These are phyloP conservation scores for Favolaschia claudopus DNA, from an alignment of 768 basidiomycete species.

Conservation along the genomic window DNA sequence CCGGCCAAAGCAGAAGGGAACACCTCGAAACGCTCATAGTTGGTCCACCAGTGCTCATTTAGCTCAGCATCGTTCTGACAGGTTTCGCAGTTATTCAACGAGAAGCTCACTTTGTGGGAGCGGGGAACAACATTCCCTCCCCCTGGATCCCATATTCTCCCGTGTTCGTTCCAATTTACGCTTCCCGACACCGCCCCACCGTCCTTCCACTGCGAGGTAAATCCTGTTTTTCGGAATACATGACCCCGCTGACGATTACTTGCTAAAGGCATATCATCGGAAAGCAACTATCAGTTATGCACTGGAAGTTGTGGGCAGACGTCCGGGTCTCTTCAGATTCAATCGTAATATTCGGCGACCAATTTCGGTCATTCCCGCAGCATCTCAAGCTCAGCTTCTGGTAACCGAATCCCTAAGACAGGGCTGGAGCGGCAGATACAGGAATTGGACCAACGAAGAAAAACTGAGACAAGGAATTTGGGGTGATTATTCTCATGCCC, in stretches of 20 bases:
- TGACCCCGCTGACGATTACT: too few relatives aligned
- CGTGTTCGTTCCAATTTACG: neutral
- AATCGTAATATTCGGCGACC: conserved; percentile 17
- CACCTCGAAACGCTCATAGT: conserved; percentile 2
- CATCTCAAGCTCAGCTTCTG: conserved; percentile 2
- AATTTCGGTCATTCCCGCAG: conserved; percentile 19
- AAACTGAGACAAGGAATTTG: conserved; percentile 17
- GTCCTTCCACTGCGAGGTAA: conserved; percentile 19
- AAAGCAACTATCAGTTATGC: conserved; percentile 9
- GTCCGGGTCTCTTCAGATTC: conserved; percentile 2
- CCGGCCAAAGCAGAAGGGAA: neutral
- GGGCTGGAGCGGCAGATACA: conserved; percentile 14
- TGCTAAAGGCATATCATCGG: neutral
- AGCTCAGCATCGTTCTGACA: neutral
- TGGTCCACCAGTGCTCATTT: neutral
- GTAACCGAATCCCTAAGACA: conserved; percentile 1
- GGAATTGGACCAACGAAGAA: neutral
- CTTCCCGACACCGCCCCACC: conserved; percentile 10
- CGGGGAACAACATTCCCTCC: conserved; percentile 4
- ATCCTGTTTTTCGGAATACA: too few relatives aligned
- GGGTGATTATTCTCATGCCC: conserved; percentile 22
- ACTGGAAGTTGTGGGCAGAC: conserved; percentile 16
- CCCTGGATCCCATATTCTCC: conserved; percentile 3
- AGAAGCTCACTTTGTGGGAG: conserved; percentile 1
- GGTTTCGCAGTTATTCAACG: conserved; percentile 7